Evolutionary conservation across 192 early-diverging fungal species (phyloP).

Genomic region (Coemansia sp.): DNA sequence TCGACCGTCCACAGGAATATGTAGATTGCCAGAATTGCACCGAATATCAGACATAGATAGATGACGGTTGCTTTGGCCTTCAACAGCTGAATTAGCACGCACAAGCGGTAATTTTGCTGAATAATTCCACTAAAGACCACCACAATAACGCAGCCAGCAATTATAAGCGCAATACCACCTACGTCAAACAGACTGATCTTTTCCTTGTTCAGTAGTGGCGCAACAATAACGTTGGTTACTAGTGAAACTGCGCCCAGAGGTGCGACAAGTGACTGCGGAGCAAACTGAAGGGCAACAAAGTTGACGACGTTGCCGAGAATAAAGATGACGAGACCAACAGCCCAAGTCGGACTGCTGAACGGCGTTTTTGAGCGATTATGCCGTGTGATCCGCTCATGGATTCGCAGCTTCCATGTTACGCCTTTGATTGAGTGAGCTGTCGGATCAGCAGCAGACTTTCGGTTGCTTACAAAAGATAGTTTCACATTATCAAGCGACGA

Average conservation of each 20-base stretch:
- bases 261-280: constrained; percentile 76
- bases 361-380: constrained; percentile 14
- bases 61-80: constrained; percentile 60
- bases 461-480: background rate
- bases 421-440: background rate
- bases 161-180: constrained; percentile 71
- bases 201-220: constrained; percentile 74
- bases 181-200: constrained; percentile 63
- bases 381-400: background rate
- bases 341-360: constrained; percentile 53
- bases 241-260: constrained; percentile 75
- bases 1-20: constrained; percentile 60
- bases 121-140: constrained; percentile 68
- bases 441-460: no score
- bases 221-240: constrained; percentile 77
- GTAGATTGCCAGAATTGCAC: constrained; percentile 56
- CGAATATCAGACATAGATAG: constrained; percentile 60
- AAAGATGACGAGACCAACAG: constrained; percentile 67
- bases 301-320: constrained; percentile 68
- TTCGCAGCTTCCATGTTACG: background rate
- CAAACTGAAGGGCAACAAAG: constrained; percentile 75
- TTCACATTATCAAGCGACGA: background rate
- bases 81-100: constrained; percentile 69
- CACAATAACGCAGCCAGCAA: constrained; percentile 67
- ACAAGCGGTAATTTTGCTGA: constrained; percentile 65